phyloP scores from a whole-genome alignment of 2,329 filamentous ascomycete genomes.

The Dactylellina parvicollis region DNA sequence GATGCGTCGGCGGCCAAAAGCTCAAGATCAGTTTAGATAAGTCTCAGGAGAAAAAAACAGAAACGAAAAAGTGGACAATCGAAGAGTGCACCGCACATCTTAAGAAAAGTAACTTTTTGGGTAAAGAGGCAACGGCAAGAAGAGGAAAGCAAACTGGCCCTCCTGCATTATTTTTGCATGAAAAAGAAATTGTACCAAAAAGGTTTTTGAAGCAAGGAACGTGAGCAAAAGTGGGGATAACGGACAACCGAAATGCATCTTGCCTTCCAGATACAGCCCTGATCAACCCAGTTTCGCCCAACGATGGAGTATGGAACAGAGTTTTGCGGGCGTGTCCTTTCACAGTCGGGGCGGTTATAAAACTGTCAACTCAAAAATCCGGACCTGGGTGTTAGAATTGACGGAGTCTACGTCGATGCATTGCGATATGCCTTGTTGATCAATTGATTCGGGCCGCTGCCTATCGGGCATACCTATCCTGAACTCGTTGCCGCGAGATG shows the following conservation, averaged over 20 bases:
- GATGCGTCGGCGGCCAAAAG: constrained; percentile 14
- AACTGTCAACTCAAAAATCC: background rate
- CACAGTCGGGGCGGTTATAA: constrained; percentile 34
- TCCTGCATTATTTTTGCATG: constrained; percentile 25
- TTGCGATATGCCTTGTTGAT: constrained; percentile 33
- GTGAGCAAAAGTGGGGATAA: constrained; percentile 23
- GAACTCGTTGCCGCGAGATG: constrained; percentile 14
- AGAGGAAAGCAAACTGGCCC: constrained; percentile 10
- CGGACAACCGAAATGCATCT: constrained; percentile 9
- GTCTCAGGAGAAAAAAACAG: constrained; percentile 29
- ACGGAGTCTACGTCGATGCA: constrained; percentile 3
- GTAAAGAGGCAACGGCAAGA: constrained; percentile 1
- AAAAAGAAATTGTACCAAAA: background rate
- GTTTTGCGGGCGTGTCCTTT: constrained; percentile 24
- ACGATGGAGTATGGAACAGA: background rate
- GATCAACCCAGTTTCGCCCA: constrained; percentile 29
- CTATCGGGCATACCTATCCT: constrained; percentile 18
- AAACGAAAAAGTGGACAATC: background rate
- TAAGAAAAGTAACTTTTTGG: background rate
- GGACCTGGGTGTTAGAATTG: constrained; percentile 1
- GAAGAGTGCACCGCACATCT: no score
- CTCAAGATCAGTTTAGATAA: background rate
- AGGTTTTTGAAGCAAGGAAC: constrained; percentile 46
- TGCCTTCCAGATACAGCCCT: constrained; percentile 38
- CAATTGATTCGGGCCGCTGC: constrained; percentile 17